Conservation (phyloP, 768 basidiomycete genomes). For the Mrakia hoshinonis region DNA sequence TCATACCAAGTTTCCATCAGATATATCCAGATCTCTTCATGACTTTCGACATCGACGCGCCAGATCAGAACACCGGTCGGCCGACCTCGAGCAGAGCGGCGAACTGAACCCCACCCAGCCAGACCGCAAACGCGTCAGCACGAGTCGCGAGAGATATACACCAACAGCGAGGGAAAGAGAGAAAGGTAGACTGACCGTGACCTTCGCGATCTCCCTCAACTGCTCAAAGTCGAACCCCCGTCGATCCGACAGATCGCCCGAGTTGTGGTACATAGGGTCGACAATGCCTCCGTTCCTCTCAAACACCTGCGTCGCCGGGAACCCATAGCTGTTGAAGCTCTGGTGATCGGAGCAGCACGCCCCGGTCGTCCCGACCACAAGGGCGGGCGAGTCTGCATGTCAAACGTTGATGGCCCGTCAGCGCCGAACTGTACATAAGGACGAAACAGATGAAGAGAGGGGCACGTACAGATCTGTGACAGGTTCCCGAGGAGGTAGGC, state of each 20-base stretch:
- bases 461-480: constrained; percentile 70
- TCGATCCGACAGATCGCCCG: constrained; percentile 72
- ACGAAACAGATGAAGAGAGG: too few species aligned
- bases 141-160: not conserved
- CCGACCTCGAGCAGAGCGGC: constrained; percentile 31
- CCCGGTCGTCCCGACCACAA: constrained; percentile 49
- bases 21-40: too few species aligned
- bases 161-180: not conserved
- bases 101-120: constrained; percentile 15
- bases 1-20: too few species aligned
- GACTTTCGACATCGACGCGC: too few species aligned
- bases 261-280: constrained; percentile 85
- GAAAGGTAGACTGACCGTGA: constrained; percentile 51
- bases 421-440: too few species aligned
- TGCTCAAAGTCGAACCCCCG: constrained; percentile 76
- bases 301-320: constrained; percentile 77
- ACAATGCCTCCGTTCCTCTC: constrained; percentile 76
- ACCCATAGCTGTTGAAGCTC: constrained; percentile 75
- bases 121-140: not conserved
- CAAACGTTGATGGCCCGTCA: too few species aligned
- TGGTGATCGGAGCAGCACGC: constrained; percentile 82
- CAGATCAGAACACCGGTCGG: not conserved
- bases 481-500: constrained; percentile 65
- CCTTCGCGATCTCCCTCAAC: constrained; percentile 72
- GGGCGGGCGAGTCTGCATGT: constrained; percentile 69